Evolutionary conservation across 768 basidiomycete genomes (phyloP).

Genomic region (Boletus sensibilis): DNA sequence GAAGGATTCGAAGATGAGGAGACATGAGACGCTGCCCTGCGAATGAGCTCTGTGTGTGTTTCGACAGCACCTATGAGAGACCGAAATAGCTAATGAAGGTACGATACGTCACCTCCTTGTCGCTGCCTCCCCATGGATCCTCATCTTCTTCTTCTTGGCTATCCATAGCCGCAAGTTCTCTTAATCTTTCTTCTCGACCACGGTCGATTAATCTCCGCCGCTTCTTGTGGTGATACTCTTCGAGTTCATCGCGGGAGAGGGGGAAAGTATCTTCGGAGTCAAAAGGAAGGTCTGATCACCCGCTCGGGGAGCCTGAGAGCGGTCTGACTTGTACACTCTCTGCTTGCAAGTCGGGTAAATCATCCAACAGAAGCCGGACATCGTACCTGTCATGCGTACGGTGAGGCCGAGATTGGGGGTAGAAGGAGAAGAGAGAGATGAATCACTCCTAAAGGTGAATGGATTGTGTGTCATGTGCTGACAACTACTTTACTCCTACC

Average conservation of each 20-base stretch:
- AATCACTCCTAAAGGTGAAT: slow-evolving; percentile 4
- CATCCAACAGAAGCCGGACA: slow-evolving; percentile 69
- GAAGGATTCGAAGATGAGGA: slow-evolving; percentile 71
- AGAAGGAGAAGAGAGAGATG: slow-evolving; percentile 19
- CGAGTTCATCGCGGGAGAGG: slow-evolving; percentile 62
- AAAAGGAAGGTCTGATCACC: slow-evolving; percentile 85
- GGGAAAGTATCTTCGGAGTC: slow-evolving; percentile 87
- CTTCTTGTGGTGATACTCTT: slow-evolving; percentile 67
- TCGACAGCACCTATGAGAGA: slow-evolving; percentile 28
- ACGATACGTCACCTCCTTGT: slow-evolving; percentile 61
- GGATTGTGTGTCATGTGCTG: slow-evolving; percentile 4
- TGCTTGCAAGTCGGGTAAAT: slow-evolving; percentile 32
- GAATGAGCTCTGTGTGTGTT: slow-evolving; percentile 63
- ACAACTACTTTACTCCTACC: slow-evolving; percentile 9
- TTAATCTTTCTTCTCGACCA: slow-evolving; percentile 61
- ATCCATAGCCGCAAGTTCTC: slow-evolving; percentile 49
- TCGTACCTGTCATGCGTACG: slow-evolving; percentile 60
- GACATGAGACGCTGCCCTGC: slow-evolving; percentile 69
- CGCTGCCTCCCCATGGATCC: slow-evolving; percentile 62
- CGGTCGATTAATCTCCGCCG: slow-evolving; percentile 60
- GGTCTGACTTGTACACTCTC: not conserved
- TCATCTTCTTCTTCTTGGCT: slow-evolving; percentile 30
- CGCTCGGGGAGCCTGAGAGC: slow-evolving; percentile 57
- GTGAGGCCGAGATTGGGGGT: slow-evolving; percentile 21
- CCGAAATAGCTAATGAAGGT: too few relatives aligned